Base-by-base conservation (phyloP, 352 stramenopile genomes). In the Pythium aphanidermatum region DNA sequence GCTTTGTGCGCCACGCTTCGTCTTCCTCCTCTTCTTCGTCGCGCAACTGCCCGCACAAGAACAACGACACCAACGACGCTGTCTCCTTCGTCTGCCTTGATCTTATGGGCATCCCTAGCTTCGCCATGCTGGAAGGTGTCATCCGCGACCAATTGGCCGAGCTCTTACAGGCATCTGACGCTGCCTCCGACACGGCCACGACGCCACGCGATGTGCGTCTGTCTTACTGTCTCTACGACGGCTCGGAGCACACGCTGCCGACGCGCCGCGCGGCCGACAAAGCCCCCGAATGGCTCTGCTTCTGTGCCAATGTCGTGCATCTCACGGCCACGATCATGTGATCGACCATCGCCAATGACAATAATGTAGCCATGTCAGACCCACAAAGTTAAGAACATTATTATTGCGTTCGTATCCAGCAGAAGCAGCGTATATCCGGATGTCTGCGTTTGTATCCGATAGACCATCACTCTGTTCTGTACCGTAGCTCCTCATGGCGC, bases 281-380 rank as follows among this genome's bases (percentile, higher is more conserved):
- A 21, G 29, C 52, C 17, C 29, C 30, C 3, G 54, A 70, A 20
- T 86, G 74, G 74, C 64, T 86, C 14, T 79, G 69, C 60, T 83
- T 86, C 40, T 86, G 71, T 46, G 69, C 69, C 3, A 83, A 83
- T 33, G 67, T 80, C 16, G 69, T 70, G 47, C 74, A 83, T 52
- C 52, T 86, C 20, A 77, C 65, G 10, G 64, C 66, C 19, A 55
- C 63, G 4, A 29, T 69, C 25, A 29, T 35, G n/a, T n/a, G n/a
- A n/a, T n/a, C n/a, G n/a, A n/a, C n/a, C n/a, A n/a, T n/a, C n/a
- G n/a, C n/a, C n/a, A n/a, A n/a, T n/a, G n/a, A n/a, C n/a, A n/a
- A n/a, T n/a, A n/a, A n/a, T n/a, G n/a, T n/a, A n/a, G n/a, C n/a
- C n/a, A n/a, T n/a, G n/a, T n/a, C n/a, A n/a, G n/a, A n/a, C n/a